These are phyloP conservation scores for Ilex aquifolium DNA, from an alignment of 257 asterid species.

Conservation along the genomic window DNA sequence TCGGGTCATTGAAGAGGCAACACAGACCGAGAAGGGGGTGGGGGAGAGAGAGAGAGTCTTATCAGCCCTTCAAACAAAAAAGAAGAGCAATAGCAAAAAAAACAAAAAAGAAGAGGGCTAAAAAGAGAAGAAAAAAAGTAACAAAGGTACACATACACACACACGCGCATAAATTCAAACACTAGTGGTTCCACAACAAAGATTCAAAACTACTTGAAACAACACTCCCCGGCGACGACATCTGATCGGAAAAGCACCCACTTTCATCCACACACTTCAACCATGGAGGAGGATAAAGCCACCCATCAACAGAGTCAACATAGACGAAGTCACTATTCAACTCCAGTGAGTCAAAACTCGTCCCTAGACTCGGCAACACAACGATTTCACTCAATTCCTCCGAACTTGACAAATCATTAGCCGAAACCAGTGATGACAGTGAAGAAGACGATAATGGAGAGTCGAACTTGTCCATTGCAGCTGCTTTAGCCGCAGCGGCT, in stretches of 20 bases:
- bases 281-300: slow-evolving; percentile 55
- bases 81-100: slow-evolving; percentile 16
- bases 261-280: slow-evolving; percentile 18
- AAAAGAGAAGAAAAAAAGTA: not conserved
- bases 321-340: slow-evolving; percentile 41
- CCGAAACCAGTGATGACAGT: slow-evolving; percentile 31
- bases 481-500: slow-evolving; percentile 84
- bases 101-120: not conserved
- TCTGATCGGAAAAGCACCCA: slow-evolving; percentile 1
- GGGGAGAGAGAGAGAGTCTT: not conserved
- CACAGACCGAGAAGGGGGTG: no score
- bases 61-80: slow-evolving; percentile 22
- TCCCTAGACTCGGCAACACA: slow-evolving; percentile 61
- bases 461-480: slow-evolving; percentile 63
- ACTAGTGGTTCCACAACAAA: slow-evolving; percentile 52
- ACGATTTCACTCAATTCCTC: slow-evolving; percentile 68
- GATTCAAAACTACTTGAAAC: slow-evolving; percentile 28
- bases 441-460: slow-evolving; percentile 18
- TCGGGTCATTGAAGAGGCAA: slow-evolving; percentile 14
- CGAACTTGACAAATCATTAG: slow-evolving; percentile 30
- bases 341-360: slow-evolving; percentile 35
- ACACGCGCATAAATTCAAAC: not conserved
- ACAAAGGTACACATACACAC: not conserved
- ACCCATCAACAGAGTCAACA: slow-evolving; percentile 38
- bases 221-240: slow-evolving; percentile 5